Percentiles rank a stretch among this genome's conserved stretches.
Conservation (phyloP, 2,329 filamentous ascomycete genomes). For the Rhytidhysteron rufulum region DNA sequence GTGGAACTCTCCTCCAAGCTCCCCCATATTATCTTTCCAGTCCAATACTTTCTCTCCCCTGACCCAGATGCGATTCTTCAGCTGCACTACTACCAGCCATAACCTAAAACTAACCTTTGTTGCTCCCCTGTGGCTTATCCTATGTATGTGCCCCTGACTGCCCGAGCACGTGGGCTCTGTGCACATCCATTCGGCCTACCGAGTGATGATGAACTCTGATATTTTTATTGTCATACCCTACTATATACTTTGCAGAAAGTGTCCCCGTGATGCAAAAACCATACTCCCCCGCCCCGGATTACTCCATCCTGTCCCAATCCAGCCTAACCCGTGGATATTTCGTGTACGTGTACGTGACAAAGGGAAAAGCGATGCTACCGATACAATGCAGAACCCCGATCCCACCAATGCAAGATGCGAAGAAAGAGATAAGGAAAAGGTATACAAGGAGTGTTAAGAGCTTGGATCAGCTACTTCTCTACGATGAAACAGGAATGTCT, state of each 20-base stretch:
- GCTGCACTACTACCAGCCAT: too few species aligned
- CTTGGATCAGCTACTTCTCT: slow-evolving; percentile 10
- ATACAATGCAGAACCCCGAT: neutral
- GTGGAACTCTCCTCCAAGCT: too few species aligned
- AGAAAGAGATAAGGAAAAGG: neutral
- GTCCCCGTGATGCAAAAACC: neutral
- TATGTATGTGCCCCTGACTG: neutral
- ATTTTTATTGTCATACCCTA: neutral
- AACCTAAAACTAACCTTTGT: too few species aligned
- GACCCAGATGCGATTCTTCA: too few species aligned
- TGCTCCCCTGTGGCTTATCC: too few species aligned
- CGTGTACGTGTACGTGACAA: too few species aligned
- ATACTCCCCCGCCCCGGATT: neutral
- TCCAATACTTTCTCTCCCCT: too few species aligned
- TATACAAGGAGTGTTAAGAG: neutral
- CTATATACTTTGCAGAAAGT: neutral
- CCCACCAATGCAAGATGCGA: neutral
- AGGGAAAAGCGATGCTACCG: neutral
- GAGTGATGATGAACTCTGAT: neutral
- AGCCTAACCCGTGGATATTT: too few species aligned
- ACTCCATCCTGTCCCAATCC: neutral
- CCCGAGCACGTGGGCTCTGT: neutral
- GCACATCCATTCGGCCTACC: neutral
- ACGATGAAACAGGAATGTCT: slow-evolving; percentile 29
- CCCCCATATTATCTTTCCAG: too few species aligned